Evolutionary conservation across 345 rosid genomes (phyloP).

Genomic region (Triadica sebifera): DNA sequence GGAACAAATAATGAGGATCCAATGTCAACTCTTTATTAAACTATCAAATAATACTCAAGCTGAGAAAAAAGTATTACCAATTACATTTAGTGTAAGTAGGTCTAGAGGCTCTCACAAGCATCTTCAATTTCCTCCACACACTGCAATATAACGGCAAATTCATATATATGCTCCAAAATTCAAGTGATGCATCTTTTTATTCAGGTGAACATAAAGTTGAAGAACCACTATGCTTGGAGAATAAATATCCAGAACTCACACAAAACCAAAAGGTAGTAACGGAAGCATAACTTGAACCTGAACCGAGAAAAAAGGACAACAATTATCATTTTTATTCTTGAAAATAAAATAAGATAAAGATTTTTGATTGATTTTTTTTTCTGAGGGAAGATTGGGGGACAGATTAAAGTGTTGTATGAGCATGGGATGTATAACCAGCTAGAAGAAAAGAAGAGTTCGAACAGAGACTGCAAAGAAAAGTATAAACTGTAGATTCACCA

Average conservation of each 20-base stretch:
- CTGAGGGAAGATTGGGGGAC: too few species aligned
- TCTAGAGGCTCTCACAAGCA: neutral
- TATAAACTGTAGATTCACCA: neutral
- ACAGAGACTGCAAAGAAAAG: neutral
- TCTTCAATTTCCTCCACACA: neutral
- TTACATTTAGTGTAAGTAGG: neutral
- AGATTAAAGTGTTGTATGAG: neutral
- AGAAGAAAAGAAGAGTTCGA: neutral
- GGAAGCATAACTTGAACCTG: conserved; percentile 6
- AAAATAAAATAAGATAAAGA: neutral
- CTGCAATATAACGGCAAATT: neutral
- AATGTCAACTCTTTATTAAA: neutral
- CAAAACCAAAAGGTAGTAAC: neutral
- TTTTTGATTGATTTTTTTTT: neutral
- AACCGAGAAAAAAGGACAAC: neutral
- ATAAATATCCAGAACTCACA: conserved; percentile 4
- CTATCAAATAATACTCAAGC: neutral
- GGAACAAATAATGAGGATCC: neutral
- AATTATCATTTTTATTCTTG: neutral
- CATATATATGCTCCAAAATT: neutral
- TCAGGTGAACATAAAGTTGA: neutral
- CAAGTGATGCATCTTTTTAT: neutral
- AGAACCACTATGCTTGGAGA: neutral
- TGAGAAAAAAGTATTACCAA: neutral
- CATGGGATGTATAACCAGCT: neutral